Conservation (phyloP, 768 basidiomycete species). For the Termitomyces heimii region DNA sequence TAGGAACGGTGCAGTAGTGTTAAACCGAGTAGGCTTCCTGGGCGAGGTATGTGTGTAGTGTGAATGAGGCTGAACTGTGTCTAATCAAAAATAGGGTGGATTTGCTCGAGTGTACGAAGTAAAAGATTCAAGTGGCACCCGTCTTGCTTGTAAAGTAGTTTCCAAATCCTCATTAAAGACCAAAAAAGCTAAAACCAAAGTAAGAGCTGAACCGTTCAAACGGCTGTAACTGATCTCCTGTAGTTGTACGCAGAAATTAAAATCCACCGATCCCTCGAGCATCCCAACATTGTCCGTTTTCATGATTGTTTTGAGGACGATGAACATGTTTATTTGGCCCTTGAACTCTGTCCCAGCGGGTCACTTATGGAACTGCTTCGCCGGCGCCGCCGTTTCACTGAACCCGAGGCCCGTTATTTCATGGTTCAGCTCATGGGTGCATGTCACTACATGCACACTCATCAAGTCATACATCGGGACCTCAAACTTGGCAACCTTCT, state of each 20-base stretch:
- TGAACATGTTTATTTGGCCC: slow-evolving; percentile 95
- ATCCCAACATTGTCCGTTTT: slow-evolving; percentile 91
- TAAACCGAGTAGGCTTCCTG: slow-evolving; percentile 73
- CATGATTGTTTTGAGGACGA: slow-evolving; percentile 94
- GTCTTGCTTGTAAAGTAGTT: slow-evolving; percentile 90
- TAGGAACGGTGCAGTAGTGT: slow-evolving; percentile 49
- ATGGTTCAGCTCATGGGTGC: slow-evolving; percentile 94
- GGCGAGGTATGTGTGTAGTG: slow-evolving; percentile 66
- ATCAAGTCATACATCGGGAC: slow-evolving; percentile 97
- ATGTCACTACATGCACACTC: slow-evolving; percentile 95
- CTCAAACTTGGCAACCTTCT: slow-evolving; percentile 96
- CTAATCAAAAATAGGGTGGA: slow-evolving; percentile 53
- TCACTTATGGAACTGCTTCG: slow-evolving; percentile 90
- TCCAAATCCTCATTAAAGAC: slow-evolving; percentile 89
- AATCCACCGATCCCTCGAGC: slow-evolving; percentile 85
- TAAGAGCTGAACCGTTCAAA: slow-evolving; percentile 18
- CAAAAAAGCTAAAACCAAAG: slow-evolving; percentile 97
- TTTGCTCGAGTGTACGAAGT: slow-evolving; percentile 97
- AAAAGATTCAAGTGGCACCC: slow-evolving; percentile 57
- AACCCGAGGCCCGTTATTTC: slow-evolving; percentile 90
- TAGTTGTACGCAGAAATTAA: slow-evolving; percentile 99
- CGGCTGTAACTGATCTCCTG: neutral
- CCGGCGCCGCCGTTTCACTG: slow-evolving; percentile 79
- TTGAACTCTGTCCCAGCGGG: slow-evolving; percentile 88
- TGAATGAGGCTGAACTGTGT: neutral